Evolutionary conservation across 2,329 filamentous ascomycete genomes (phyloP).

Genomic region (Gremmenia infestans): DNA sequence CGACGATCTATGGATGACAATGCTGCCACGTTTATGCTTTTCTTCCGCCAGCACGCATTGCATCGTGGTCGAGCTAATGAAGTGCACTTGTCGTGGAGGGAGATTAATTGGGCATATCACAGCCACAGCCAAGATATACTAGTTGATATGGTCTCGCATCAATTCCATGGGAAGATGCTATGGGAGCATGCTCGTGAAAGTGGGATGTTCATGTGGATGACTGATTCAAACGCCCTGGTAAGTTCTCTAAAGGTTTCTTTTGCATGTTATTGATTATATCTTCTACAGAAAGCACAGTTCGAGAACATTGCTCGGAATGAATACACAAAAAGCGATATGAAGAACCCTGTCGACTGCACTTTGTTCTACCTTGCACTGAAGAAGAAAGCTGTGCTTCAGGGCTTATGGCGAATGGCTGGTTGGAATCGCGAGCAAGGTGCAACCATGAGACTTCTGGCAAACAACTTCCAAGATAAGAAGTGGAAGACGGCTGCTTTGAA

Average conservation of each 20-base stretch:
- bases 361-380: constrained; percentile 85
- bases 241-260: constrained; percentile 31
- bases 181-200: constrained; percentile 85
- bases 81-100: constrained; percentile 66
- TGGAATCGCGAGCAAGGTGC: constrained; percentile 83
- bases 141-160: constrained; percentile 72
- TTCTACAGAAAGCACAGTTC: constrained; percentile 64
- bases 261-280: constrained; percentile 8
- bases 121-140: constrained; percentile 86
- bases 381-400: constrained; percentile 87
- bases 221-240: constrained; percentile 71
- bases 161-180: constrained; percentile 72
- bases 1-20: constrained; percentile 87
- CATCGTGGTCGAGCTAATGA: constrained; percentile 60
- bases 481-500: constrained; percentile 90
- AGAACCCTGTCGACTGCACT: constrained; percentile 86
- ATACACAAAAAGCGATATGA: constrained; percentile 81
- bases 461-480: constrained; percentile 81
- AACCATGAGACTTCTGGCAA: constrained; percentile 75
- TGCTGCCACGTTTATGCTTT: constrained; percentile 79
- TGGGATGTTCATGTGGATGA: constrained; percentile 93
- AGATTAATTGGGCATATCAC: constrained; percentile 83
- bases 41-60: constrained; percentile 76
- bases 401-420: constrained; percentile 88
- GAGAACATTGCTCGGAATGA: constrained; percentile 90